phyloP scores from a whole-genome alignment of 768 basidiomycete species.

The Suillus plorans region DNA sequence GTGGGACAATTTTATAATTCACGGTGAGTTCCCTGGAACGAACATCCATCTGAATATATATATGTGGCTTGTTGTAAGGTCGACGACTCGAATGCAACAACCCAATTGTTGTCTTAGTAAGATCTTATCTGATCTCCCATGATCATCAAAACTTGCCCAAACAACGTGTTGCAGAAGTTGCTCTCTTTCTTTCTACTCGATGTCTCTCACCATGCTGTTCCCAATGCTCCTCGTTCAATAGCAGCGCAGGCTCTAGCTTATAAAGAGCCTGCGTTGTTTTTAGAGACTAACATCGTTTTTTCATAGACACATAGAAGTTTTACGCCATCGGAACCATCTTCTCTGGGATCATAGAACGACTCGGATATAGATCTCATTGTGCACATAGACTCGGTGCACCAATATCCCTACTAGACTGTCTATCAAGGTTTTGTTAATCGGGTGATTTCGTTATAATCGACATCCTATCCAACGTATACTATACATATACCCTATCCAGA shows the following conservation, averaged over 20 bases:
- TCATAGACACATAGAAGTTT: slow-evolving; percentile 8
- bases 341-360: slow-evolving; percentile 4
- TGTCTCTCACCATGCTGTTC: slow-evolving; percentile 13
- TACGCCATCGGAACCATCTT: slow-evolving; percentile 4
- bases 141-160: slow-evolving; percentile 6
- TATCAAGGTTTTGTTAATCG: background rate
- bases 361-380: slow-evolving; percentile 2
- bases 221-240: slow-evolving; percentile 55
- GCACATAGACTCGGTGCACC: slow-evolving; percentile 15
- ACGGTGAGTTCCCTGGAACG: slow-evolving; percentile 12
- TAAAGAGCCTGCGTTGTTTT: slow-evolving; percentile 22
- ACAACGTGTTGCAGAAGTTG: background rate
- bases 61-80: background rate
- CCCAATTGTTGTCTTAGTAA: background rate
- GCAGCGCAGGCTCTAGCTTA: slow-evolving; percentile 43
- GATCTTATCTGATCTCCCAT: slow-evolving; percentile 22
- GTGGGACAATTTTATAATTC: slow-evolving; percentile 24
- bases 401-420: slow-evolving; percentile 9
- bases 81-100: background rate
- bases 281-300: slow-evolving; percentile 1
- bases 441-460: background rate
- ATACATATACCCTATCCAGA: slow-evolving; percentile 13
- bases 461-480: slow-evolving; percentile 2
- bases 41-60: slow-evolving; percentile 15
- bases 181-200: background rate